These are phyloP conservation scores for Suillus clintonianus DNA, from an alignment of 768 basidiomycete genomes.

Conservation along the genomic window DNA sequence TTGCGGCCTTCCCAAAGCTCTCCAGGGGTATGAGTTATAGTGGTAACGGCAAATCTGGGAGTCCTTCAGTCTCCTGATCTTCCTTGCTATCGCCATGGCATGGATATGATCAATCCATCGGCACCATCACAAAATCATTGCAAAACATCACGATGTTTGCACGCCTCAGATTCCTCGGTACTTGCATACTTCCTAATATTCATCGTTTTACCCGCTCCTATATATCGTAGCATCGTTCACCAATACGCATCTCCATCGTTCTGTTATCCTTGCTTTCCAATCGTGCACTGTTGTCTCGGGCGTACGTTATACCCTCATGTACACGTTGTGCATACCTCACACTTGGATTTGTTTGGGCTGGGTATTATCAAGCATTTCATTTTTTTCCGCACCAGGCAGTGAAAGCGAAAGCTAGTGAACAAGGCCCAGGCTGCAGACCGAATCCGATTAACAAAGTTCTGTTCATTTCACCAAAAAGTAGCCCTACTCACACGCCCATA, in stretches of 20 bases:
- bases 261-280: not conserved
- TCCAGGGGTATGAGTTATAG: conserved; percentile 28
- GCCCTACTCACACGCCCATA: not conserved
- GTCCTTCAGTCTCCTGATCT: not conserved
- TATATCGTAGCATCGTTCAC: no score
- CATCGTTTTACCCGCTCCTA: not conserved
- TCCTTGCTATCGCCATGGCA: not conserved
- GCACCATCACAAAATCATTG: not conserved
- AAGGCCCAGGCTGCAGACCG: not conserved
- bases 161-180: not conserved
- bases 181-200: not conserved
- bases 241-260: not conserved
- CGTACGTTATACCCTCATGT: not conserved
- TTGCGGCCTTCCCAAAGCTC: conserved; percentile 9
- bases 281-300: not conserved
- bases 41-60: conserved; percentile 1
- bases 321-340: not conserved
- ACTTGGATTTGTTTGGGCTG: not conserved
- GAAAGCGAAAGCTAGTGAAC: not conserved
- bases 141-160: not conserved
- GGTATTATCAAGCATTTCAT: not conserved
- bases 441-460: not conserved
- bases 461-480: not conserved
- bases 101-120: not conserved
- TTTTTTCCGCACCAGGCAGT: not conserved